Conservation (phyloP, 805 yeast species). For the Phaffomyces antillensis region DNA sequence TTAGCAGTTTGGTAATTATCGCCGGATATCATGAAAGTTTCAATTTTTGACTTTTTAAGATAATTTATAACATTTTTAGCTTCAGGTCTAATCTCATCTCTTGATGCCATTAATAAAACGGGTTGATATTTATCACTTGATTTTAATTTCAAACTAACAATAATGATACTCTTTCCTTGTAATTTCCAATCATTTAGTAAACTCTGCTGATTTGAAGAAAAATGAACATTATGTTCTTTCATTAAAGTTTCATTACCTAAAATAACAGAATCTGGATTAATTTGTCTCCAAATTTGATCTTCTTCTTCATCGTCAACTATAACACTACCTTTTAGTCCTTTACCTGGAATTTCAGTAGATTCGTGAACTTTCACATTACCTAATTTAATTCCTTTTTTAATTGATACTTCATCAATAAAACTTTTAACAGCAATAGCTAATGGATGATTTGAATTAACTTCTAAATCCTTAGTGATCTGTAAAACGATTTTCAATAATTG, state of each 20-base stretch:
- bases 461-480: conserved; percentile 53
- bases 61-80: conserved; percentile 42
- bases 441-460: conserved; percentile 62
- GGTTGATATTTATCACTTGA: conserved; percentile 29
- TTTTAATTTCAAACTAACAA: conserved; percentile 39
- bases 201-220: conserved; percentile 29
- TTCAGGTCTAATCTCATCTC: conserved; percentile 57
- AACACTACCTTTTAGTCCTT: conserved; percentile 46
- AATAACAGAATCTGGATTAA: conserved; percentile 31
- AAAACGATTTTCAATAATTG: conserved; percentile 15
- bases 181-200: conserved; percentile 47
- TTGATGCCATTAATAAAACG: conserved; percentile 46
- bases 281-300: conserved; percentile 26
- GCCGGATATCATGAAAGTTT: conserved; percentile 73
- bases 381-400: conserved; percentile 11
- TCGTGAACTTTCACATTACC: conserved; percentile 34
- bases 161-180: conserved; percentile 56
- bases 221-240: conserved; percentile 35
- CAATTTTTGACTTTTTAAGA: conserved; percentile 35
- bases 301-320: conserved; percentile 18
- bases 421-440: conserved; percentile 50
- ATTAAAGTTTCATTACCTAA: conserved; percentile 59
- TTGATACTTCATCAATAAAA: conserved; percentile 25
- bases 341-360: conserved; percentile 51
- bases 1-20: conserved; percentile 62